Evolutionary conservation across 2,329 filamentous ascomycete genomes (phyloP).

Genomic region (Apiospora aurea): DNA sequence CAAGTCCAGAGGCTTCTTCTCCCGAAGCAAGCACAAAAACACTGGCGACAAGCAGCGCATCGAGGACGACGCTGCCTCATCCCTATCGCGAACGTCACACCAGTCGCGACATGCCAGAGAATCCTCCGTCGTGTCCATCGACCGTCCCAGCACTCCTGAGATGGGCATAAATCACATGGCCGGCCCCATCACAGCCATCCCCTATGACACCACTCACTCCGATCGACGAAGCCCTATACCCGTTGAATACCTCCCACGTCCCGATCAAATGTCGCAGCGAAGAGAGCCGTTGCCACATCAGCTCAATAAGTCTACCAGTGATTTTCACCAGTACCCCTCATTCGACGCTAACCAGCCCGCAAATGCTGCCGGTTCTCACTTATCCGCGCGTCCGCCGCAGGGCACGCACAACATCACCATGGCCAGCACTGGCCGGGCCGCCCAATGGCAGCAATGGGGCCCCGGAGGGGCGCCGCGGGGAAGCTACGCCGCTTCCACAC

Average conservation of each 20-base stretch:
- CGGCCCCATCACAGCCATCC: conserved; percentile 86
- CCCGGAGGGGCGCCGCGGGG: conserved; percentile 48
- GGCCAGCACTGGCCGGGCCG: conserved; percentile 73
- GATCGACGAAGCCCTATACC: conserved; percentile 75
- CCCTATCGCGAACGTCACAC: conserved; percentile 60
- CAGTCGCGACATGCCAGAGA: conserved; percentile 78
- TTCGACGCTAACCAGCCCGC: conserved; percentile 64
- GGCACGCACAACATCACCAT: conserved; percentile 70
- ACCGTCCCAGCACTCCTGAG: conserved; percentile 70
- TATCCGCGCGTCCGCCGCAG: conserved; percentile 62
- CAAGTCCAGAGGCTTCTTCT: conserved; percentile 88
- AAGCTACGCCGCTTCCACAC: conserved; percentile 58
- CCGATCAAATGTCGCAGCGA: conserved; percentile 67
- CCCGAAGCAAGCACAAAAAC: conserved; percentile 82
- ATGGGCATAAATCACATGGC: conserved; percentile 75
- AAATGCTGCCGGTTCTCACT: conserved; percentile 59
- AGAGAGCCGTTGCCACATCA: conserved; percentile 84
- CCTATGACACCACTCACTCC: conserved; percentile 75
- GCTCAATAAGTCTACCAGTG: conserved; percentile 76
- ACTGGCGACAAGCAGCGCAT: conserved; percentile 68
- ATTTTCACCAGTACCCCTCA: conserved; percentile 90
- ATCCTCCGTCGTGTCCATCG: conserved; percentile 75
- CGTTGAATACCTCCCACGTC: conserved; percentile 75
- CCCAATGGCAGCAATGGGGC: conserved; percentile 83
- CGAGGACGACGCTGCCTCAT: conserved; percentile 66